phyloP scores from a whole-genome alignment of 2,329 filamentous ascomycete genomes.

The Pseudophaeomoniella oleicola region DNA sequence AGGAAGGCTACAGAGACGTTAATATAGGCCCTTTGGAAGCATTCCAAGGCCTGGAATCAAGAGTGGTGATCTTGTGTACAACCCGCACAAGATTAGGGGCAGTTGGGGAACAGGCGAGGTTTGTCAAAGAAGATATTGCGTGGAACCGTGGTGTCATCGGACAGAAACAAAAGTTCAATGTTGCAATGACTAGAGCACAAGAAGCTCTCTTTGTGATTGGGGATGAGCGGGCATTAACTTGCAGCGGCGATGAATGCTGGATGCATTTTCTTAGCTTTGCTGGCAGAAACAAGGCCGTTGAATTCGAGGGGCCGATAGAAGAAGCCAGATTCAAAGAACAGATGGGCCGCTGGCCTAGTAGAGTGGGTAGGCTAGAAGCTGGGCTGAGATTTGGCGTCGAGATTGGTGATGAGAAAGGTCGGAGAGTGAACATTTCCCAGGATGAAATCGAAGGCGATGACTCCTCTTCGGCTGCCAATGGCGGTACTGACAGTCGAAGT shows the following conservation, averaged over 20 bases:
- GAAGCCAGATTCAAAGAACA: background rate
- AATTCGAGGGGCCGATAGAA: constrained; percentile 3
- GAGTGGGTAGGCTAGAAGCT: constrained; percentile 4
- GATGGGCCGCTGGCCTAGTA: background rate
- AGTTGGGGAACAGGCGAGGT: constrained; percentile 5
- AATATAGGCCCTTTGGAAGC: constrained; percentile 32
- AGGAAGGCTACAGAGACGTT: constrained; percentile 18
- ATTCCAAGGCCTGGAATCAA: constrained; percentile 30
- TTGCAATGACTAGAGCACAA: constrained; percentile 29
- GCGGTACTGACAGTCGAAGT: too few relatives aligned
- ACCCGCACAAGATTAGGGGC: constrained; percentile 16
- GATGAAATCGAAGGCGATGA: background rate
- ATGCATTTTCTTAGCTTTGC: constrained; percentile 22
- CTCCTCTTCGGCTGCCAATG: too few relatives aligned
- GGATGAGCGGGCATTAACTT: constrained; percentile 20
- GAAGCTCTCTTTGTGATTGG: constrained; percentile 28
- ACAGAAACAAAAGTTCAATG: constrained; percentile 26
- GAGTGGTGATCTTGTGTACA: constrained; percentile 29
- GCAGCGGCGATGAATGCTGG: constrained; percentile 22
- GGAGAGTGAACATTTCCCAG: background rate
- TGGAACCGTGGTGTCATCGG: constrained; percentile 20
- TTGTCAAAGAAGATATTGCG: constrained; percentile 10
- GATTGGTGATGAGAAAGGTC: background rate
- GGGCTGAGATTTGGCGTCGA: constrained; percentile 3
- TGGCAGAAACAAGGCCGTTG: constrained; percentile 20